A percentile compares a stretch with the other conserved stretches of the same genome.
Conservation (phyloP, 73 alveolate species). For the Stentor roeselii region DNA sequence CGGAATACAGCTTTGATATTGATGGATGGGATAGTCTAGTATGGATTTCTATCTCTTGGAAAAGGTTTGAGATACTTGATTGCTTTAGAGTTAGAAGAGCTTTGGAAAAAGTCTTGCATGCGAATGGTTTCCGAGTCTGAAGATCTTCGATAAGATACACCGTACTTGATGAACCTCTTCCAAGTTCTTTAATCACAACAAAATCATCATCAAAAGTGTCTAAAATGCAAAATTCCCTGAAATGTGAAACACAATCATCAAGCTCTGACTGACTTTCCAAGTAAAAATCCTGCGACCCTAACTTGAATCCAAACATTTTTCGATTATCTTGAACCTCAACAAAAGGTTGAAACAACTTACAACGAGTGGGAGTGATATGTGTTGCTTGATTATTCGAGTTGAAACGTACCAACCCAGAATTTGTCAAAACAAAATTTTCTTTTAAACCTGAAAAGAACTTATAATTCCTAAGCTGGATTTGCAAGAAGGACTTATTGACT, state of each 20-base stretch:
- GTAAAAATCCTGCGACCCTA: not conserved
- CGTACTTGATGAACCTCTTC: not conserved
- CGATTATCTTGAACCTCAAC: not conserved
- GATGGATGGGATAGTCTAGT: conserved; percentile 82
- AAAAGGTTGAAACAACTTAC: not conserved
- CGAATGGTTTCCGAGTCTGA: not conserved
- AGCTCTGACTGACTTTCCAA: not conserved
- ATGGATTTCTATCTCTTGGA: conserved; percentile 72
- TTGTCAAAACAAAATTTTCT: no score
- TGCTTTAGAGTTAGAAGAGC: not conserved
- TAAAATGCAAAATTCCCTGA: not conserved
- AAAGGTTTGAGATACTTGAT: not conserved
- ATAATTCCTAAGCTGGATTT: no score
- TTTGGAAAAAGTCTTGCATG: not conserved
- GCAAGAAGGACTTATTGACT: no score
- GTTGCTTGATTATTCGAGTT: no score
- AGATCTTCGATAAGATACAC: not conserved
- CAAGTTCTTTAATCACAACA: not conserved
- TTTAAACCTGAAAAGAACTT: no score
- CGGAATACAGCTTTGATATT: conserved; percentile 71
- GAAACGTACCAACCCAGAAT: no score
- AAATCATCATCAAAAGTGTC: not conserved
- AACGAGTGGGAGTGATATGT: not conserved
- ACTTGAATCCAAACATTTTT: not conserved
- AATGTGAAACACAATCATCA: not conserved